These are phyloP conservation scores for Apiotrichum porosum DNA, from an alignment of 1,284 basidiomycete species.

Conservation along the genomic window DNA sequence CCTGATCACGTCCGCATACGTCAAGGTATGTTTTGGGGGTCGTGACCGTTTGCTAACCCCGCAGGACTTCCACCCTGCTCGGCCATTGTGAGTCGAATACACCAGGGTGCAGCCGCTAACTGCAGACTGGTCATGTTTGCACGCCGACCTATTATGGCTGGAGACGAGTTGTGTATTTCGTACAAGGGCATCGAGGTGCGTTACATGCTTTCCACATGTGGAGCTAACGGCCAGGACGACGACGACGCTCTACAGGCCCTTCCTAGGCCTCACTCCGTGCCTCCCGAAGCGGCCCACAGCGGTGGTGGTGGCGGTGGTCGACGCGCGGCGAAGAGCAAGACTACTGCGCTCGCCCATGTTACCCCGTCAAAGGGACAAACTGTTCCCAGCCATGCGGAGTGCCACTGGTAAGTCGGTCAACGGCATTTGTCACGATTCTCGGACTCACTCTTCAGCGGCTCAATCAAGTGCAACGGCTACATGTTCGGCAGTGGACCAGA, in stretches of 20 bases:
- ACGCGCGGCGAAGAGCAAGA: too few species aligned
- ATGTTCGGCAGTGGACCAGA: too few species aligned
- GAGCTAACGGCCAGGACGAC: constrained; percentile 6
- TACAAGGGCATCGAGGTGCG: constrained; percentile 58
- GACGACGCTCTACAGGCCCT: too few species aligned
- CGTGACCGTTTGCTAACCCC: too few species aligned
- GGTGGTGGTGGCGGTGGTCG: too few species aligned
- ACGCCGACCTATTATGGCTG: constrained; percentile 57
- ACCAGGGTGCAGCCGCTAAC: background rate
- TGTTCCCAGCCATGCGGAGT: constrained; percentile 3
- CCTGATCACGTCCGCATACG: constrained; percentile 63
- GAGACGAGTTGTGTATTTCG: constrained; percentile 76
- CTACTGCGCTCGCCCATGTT: constrained; percentile 20
- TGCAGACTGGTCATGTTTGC: constrained; percentile 64
- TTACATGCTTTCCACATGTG: too few species aligned
- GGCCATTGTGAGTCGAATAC: constrained; percentile 57
- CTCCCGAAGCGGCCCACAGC: too few species aligned
- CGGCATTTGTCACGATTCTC: background rate
- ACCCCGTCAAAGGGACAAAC: background rate
- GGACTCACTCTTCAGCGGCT: constrained; percentile 10
- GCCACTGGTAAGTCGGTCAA: constrained; percentile 4
- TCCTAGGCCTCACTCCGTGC: too few species aligned
- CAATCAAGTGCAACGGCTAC: constrained; percentile 22
- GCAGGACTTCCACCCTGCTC: constrained; percentile 49
- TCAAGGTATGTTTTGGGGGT: too few species aligned